A percentile compares a stretch with the other conserved stretches of the same genome.
Evolutionary conservation across 2,329 filamentous ascomycete species (phyloP).

Genomic region (Trichoderma endophyticum): DNA sequence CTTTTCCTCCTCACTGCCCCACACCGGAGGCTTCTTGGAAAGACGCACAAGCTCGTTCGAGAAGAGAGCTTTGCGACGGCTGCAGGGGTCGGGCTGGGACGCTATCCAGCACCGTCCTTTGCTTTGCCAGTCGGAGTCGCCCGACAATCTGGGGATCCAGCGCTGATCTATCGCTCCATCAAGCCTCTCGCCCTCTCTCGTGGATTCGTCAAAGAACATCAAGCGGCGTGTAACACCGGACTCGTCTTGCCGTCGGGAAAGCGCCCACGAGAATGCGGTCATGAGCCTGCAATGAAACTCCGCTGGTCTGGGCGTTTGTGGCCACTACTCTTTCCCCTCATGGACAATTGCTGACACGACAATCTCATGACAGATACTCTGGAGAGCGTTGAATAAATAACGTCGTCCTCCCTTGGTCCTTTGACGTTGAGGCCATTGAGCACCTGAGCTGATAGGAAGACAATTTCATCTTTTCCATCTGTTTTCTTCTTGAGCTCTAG

Average conservation of each 20-base stretch:
- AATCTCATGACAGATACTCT: not conserved
- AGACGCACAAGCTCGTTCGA: not conserved
- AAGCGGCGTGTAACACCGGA: not conserved
- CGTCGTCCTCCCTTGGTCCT: not conserved
- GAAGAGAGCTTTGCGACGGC: conserved; percentile 18
- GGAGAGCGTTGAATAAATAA: not conserved
- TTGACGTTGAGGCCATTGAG: not conserved
- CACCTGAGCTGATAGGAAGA: not conserved
- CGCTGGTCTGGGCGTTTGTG: not conserved
- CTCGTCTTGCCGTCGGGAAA: not conserved
- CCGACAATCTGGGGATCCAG: conserved; percentile 1
- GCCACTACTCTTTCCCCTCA: not conserved
- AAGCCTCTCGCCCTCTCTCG: not conserved
- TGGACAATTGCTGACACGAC: not conserved
- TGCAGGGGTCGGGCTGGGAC: conserved; percentile 16
- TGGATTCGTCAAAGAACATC: not conserved
- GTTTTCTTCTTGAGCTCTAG: not conserved
- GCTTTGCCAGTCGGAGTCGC: not conserved
- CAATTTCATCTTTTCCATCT: not conserved
- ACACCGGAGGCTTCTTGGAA: conserved; percentile 1
- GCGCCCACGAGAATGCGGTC: not conserved
- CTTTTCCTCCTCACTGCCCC: not conserved
- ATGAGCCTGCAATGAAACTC: not conserved
- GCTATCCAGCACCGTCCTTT: not conserved
- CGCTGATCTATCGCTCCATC: not conserved